A percentile compares a stretch with the other conserved stretches of the same genome.
Conservation (phyloP, 192 early-diverging fungal genomes). For the Jimgerdemannia lactiflua region DNA sequence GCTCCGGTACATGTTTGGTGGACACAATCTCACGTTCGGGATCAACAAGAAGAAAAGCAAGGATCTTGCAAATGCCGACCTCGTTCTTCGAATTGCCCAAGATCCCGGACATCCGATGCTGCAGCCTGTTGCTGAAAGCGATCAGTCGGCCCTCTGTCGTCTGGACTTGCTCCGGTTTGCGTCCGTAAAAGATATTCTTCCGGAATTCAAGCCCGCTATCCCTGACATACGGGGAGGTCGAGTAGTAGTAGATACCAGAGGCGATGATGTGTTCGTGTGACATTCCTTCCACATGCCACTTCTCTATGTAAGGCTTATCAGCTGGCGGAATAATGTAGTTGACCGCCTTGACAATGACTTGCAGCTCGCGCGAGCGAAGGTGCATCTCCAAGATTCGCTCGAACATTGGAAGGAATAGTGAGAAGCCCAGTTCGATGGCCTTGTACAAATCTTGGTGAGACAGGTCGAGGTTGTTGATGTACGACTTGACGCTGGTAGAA, state of each 20-base stretch:
- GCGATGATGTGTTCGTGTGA: conserved; percentile 69
- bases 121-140: conserved; percentile 70
- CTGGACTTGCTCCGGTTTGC: not conserved
- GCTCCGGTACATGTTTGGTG: conserved; percentile 60
- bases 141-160: conserved; percentile 55
- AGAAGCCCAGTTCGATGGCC: conserved; percentile 46
- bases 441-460: conserved; percentile 48
- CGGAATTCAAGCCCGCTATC: conserved; percentile 45
- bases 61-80: conserved; percentile 60
- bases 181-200: not conserved
- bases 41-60: conserved; percentile 71
- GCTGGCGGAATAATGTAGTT: conserved; percentile 60
- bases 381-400: conserved; percentile 42
- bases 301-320: conserved; percentile 54
- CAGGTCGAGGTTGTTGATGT: conserved; percentile 78
- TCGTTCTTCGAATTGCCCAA: conserved; percentile 36
- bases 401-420: conserved; percentile 60
- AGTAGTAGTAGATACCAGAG: conserved; percentile 73
- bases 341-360: conserved; percentile 67
- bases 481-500: conserved; percentile 43
- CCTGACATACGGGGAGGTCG: conserved; percentile 61
- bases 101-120: conserved; percentile 66
- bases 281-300: conserved; percentile 79
- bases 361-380: conserved; percentile 32
- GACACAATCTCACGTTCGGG: conserved; percentile 50